Conservation (phyloP, 768 basidiomycete genomes). For the Leccinellum rugosiceps region DNA sequence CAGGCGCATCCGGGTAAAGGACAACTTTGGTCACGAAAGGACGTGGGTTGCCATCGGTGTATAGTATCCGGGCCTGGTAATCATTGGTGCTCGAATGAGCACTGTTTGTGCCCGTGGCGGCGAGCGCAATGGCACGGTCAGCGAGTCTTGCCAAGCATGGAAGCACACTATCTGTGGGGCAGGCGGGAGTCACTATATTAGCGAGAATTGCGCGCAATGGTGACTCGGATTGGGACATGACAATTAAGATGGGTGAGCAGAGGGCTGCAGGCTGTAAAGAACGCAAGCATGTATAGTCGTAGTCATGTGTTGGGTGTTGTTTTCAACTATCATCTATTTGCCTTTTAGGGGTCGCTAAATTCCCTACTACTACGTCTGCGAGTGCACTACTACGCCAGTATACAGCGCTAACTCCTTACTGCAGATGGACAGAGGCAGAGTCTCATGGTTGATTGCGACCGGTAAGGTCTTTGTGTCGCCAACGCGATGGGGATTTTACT, state of each 20-base stretch:
- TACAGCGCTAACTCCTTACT: no score
- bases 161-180: neutral
- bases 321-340: no score
- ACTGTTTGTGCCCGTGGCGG: neutral
- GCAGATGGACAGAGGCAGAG: no score
- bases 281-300: no score
- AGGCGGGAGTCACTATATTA: neutral
- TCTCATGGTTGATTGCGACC: no score
- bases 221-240: neutral
- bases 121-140: neutral
- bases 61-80: neutral
- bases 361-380: no score
- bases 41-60: neutral
- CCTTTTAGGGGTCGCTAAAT: no score
- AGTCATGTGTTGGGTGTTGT: no score
- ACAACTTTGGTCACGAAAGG: neutral
- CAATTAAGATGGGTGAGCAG: neutral
- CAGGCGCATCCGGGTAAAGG: neutral
- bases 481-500: no score
- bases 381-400: no score
- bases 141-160: neutral
- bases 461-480: no score
- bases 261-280: no score
- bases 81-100: neutral
- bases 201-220: neutral